phyloP scores from a whole-genome alignment of 371 early-diverging fungal genomes.

The Mortierella sp. region DNA sequence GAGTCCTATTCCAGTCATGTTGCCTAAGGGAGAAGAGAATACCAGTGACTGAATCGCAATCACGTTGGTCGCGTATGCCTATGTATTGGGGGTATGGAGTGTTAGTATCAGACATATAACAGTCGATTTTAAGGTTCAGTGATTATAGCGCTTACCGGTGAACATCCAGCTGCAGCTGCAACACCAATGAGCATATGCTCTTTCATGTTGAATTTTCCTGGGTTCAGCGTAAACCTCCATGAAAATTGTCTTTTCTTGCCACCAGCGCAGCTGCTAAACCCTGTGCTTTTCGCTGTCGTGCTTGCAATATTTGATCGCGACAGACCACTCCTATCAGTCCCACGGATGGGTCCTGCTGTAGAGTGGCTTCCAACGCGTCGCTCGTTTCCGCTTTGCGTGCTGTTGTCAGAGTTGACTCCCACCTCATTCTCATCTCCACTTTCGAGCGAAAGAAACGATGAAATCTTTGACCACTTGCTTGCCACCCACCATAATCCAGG shows the following conservation, averaged over 20 bases:
- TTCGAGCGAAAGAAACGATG: background rate
- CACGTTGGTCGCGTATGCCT: slow-evolving; percentile 67
- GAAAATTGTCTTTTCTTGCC: slow-evolving; percentile 8
- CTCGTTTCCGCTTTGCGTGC: slow-evolving; percentile 10
- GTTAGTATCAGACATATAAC: background rate
- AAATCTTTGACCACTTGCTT: background rate
- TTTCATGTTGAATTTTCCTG: slow-evolving; percentile 68
- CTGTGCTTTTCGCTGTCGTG: background rate
- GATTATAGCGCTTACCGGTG: slow-evolving; percentile 34
- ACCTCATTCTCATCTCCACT: slow-evolving; percentile 9
- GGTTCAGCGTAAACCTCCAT: slow-evolving; percentile 59
- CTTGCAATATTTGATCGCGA: slow-evolving; percentile 11
- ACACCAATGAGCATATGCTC: slow-evolving; percentile 66
- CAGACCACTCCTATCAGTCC: slow-evolving; percentile 7
- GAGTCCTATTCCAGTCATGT: slow-evolving; percentile 60
- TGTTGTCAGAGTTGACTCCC: slow-evolving; percentile 8
- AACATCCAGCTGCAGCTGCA: slow-evolving; percentile 57
- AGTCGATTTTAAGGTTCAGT: too few species aligned
- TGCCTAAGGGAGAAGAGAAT: slow-evolving; percentile 63
- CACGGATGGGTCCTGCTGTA: slow-evolving; percentile 18
- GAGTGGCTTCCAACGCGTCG: background rate
- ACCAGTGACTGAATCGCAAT: slow-evolving; percentile 57
- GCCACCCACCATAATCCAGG: slow-evolving; percentile 10
- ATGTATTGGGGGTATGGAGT: background rate
- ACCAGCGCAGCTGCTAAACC: background rate